Evolutionary conservation across 2,329 filamentous ascomycete species (phyloP), one percentile per base, ranked within the genome.

Genomic region (Malbranchea cinnamomea): DNA sequence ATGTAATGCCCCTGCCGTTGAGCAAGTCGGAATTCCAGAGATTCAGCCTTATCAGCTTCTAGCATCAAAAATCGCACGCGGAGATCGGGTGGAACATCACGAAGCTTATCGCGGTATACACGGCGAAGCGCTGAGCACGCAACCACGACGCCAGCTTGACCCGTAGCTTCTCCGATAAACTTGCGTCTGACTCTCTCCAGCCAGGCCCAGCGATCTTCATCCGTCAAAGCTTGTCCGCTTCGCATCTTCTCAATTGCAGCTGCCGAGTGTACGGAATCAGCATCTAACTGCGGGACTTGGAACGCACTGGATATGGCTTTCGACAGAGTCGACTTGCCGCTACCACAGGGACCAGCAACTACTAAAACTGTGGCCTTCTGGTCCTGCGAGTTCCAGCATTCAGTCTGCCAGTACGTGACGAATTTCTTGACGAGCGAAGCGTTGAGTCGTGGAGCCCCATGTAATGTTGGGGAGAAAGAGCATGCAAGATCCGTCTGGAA

Each of bases 351-450:
- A 14, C 25, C 25, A 15, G 25, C 11, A 15, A 27, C 5, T n/a
- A 27, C n/a, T 4, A 27, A 17, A 6, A 27, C 6, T 10, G 6
- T 5, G 25, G n/a, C n/a, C n/a, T n/a, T n/a, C n/a, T n/a, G n/a
- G n/a, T n/a, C n/a, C n/a, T n/a, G n/a, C n/a, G n/a, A n/a, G 3
- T 25, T 12, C 26, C 26, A 28, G 26, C 26, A 28, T 17, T 28
- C 26, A 16, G 26, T 28, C 26, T 17, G n/a, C 26, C 26, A 28
- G 14, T 28, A 28, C 16, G 9, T 16, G 13, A 28, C 26, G 10
- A 28, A 12, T 14, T 28, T 28, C 12, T 10, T 14, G 26, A 28
- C 13, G 14, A 28, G 26, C 3, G 26, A 14, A 16, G 4, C 14
- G 8, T 10, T 15, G 26, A 28, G 10, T 14, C 7, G 26, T 14